Percentiles rank a stretch among this genome's conserved stretches.
These are phyloP conservation scores for Escovopsis sp. DNA, from an alignment of 2,329 filamentous ascomycete genomes.

Conservation along the genomic window DNA sequence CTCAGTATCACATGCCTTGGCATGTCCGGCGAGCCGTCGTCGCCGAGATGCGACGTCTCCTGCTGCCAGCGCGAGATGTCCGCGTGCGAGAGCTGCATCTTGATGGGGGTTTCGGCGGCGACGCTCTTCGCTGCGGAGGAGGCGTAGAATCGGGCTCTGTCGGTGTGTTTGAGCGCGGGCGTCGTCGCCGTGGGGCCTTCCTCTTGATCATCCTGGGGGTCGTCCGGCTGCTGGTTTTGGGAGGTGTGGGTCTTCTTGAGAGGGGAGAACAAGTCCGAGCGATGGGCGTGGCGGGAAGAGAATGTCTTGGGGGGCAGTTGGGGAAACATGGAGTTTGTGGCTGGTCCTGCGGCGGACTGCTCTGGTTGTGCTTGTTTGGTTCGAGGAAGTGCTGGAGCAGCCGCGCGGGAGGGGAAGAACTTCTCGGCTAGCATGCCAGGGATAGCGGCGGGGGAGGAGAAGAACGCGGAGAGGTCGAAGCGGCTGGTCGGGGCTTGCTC, in stretches of 20 bases:
- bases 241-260: constrained; percentile 2
- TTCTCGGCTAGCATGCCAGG: constrained; percentile 19
- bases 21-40: constrained; percentile 20
- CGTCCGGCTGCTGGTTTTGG: constrained; percentile 6
- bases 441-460: constrained; percentile 37
- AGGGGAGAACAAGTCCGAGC: constrained; percentile 22
- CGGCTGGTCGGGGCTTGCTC: constrained; percentile 16
- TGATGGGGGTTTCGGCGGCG: constrained; percentile 19
- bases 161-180: constrained; percentile 22
- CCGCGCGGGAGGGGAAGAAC: constrained; percentile 13
- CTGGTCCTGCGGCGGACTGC: constrained; percentile 11
- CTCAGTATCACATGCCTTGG: constrained; percentile 25
- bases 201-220: constrained; percentile 26
- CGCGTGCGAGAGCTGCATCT: constrained; percentile 25
- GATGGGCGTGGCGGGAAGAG: constrained; percentile 15
- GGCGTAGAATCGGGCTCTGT: constrained; percentile 23
- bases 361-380: constrained; percentile 4
- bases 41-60: constrained; percentile 22
- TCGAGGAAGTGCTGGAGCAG: constrained; percentile 6
- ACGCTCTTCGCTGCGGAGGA: constrained; percentile 13
- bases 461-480: constrained; percentile 38
- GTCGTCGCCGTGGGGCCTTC: constrained; percentile 35
- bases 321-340: constrained; percentile 27
- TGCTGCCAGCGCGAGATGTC: constrained; percentile 28
- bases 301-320: constrained; percentile 17